Conservation (phyloP, 371 early-diverging fungal species). For the Mortierella sp. region DNA sequence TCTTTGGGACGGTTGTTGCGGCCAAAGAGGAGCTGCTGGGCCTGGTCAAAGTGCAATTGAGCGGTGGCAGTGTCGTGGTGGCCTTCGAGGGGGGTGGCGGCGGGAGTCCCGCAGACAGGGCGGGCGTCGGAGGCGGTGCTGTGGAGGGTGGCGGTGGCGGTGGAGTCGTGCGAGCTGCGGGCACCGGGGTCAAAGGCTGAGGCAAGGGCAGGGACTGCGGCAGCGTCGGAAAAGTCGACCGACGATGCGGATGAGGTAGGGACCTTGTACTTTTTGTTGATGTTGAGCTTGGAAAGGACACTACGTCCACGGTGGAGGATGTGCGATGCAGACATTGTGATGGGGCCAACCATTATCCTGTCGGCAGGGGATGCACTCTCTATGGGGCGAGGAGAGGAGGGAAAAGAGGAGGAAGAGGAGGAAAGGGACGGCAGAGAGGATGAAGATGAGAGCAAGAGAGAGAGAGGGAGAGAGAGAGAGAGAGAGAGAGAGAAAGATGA, state of each 20-base stretch:
- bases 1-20: slow-evolving; percentile 55
- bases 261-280: slow-evolving; percentile 10
- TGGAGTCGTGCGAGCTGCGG: neutral
- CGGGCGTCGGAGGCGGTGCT: neutral
- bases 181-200: neutral
- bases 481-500: slow-evolving; percentile 10
- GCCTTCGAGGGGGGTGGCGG: slow-evolving; percentile 1
- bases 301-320: slow-evolving; percentile 46
- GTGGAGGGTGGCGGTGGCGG: slow-evolving; percentile 2
- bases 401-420: slow-evolving; percentile 10
- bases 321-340: slow-evolving; percentile 50
- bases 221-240: neutral
- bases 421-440: neutral
- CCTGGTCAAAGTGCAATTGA: slow-evolving; percentile 55
- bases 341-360: slow-evolving; percentile 34
- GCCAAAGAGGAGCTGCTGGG: slow-evolving; percentile 68
- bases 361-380: neutral
- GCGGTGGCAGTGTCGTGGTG: slow-evolving; percentile 30
- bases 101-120: neutral
- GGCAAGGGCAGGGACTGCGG: neutral
- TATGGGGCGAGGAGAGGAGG: neutral
- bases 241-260: neutral
- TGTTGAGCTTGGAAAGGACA: slow-evolving; percentile 51
- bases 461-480: slow-evolving; percentile 24
- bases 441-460: neutral